Percentiles rank a stretch among this genome's conserved stretches.
Conservation (phyloP, 2,329 filamentous ascomycete genomes). For the Fusarium sp. region DNA sequence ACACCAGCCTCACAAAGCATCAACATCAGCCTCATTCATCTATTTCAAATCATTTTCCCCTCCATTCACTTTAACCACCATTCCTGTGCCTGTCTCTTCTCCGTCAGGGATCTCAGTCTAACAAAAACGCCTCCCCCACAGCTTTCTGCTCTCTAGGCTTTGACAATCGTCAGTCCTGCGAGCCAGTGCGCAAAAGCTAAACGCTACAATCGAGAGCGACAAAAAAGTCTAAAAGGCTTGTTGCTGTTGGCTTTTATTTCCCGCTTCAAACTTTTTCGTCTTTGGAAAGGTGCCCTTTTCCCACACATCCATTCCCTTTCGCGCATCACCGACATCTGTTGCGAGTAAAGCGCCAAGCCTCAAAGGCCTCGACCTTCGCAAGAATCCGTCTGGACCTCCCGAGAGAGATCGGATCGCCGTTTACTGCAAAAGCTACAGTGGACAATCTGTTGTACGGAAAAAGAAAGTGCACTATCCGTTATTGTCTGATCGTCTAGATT, state of each 20-base stretch:
- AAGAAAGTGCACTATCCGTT: conserved; percentile 5
- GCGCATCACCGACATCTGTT: conserved; percentile 11
- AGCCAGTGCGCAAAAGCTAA: conserved; percentile 1
- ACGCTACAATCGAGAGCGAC: conserved; percentile 24
- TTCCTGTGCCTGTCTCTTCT: conserved; percentile 19
- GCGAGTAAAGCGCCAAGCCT: conserved; percentile 18
- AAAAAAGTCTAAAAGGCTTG: conserved; percentile 18
- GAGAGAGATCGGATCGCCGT: neutral
- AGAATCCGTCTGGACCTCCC: conserved; percentile 7
- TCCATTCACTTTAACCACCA: conserved; percentile 34
- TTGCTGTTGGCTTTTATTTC: neutral
- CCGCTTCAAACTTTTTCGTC: neutral
- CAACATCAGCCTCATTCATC: conserved; percentile 13
- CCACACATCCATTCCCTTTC: neutral
- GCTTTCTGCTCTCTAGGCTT: neutral
- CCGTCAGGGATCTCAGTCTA: neutral
- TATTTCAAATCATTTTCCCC: conserved; percentile 12
- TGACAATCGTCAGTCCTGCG: neutral
- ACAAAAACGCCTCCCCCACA: conserved; percentile 28
- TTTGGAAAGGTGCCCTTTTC: conserved; percentile 24
- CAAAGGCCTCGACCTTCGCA: conserved; percentile 34
- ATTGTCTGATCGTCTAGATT: neutral
- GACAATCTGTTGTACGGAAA: neutral
- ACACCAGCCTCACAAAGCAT: conserved; percentile 11
- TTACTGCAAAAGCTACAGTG: neutral